Conservation (phyloP, 768 basidiomycete species). For the Tephrocybe sp. region DNA sequence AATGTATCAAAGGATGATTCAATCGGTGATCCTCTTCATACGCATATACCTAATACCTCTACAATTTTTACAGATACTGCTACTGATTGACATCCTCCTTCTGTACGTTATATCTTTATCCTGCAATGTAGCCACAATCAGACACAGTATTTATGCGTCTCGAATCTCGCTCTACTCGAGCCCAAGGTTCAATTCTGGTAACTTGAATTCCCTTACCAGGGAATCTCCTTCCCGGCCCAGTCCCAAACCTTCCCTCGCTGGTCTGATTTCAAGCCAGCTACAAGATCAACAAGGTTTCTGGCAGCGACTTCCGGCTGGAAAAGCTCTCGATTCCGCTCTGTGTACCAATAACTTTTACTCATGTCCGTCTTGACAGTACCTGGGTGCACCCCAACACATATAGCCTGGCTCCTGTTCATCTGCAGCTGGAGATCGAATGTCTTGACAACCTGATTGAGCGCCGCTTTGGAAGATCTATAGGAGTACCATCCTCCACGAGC, state of each 20-base stretch:
- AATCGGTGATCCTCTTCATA: neutral
- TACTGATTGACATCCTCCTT: neutral
- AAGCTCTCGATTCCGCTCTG: slow-evolving; percentile 33
- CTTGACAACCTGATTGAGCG: slow-evolving; percentile 62
- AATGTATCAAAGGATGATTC: neutral
- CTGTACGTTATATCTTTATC: neutral
- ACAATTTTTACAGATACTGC: neutral
- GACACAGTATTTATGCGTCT: neutral
- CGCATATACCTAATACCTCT: neutral
- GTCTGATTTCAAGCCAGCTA: slow-evolving; percentile 34
- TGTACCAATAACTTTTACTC: slow-evolving; percentile 53
- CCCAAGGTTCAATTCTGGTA: no score
- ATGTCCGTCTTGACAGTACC: slow-evolving; percentile 62
- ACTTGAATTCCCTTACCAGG: slow-evolving; percentile 25
- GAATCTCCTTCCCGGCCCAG: slow-evolving; percentile 53
- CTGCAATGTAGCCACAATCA: neutral
- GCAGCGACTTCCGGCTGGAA: slow-evolving; percentile 56
- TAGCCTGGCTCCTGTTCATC: slow-evolving; percentile 44
- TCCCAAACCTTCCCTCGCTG: slow-evolving; percentile 59
- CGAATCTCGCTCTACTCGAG: neutral
- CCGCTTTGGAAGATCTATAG: slow-evolving; percentile 61
- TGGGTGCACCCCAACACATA: slow-evolving; percentile 58
- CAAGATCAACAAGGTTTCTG: slow-evolving; percentile 43
- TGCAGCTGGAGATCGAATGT: slow-evolving; percentile 58
- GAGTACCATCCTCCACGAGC: slow-evolving; percentile 61